A percentile compares a stretch with the other conserved stretches of the same genome.
These are phyloP conservation scores for Rhodotorula paludigena DNA, from an alignment of 768 basidiomycete genomes.

Conservation along the genomic window DNA sequence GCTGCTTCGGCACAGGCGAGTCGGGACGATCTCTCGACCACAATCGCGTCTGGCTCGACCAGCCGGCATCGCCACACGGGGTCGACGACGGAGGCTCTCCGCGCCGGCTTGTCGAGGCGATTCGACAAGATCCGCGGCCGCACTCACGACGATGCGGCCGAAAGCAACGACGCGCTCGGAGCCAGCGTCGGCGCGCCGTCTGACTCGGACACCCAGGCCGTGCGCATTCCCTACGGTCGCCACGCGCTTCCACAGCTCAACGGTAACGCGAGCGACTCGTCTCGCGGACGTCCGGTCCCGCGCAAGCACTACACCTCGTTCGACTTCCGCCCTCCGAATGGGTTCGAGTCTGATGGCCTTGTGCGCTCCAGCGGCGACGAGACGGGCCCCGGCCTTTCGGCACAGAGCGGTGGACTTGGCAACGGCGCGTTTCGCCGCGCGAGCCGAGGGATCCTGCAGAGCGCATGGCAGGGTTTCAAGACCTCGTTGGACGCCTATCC, in stretches of 20 bases:
- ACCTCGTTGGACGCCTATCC: neutral
- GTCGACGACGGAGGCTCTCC: slow-evolving; percentile 1
- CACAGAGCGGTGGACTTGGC: neutral
- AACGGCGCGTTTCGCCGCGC: neutral
- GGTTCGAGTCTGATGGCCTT: neutral
- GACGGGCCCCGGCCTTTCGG: neutral
- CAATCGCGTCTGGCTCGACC: neutral
- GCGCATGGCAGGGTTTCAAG: slow-evolving; percentile 11
- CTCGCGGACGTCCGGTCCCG: neutral
- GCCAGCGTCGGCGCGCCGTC: neutral
- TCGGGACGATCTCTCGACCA: neutral
- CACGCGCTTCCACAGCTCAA: too few relatives aligned
- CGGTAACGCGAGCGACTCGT: neutral
- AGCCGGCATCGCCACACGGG: neutral
- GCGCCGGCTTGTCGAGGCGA: neutral
- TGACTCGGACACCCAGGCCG: neutral
- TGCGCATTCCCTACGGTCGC: neutral
- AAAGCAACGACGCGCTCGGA: neutral
- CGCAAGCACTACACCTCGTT: neutral
- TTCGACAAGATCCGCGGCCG: slow-evolving; percentile 3
- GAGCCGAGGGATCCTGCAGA: neutral
- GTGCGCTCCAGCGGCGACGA: slow-evolving; percentile 8
- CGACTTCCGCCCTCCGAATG: neutral
- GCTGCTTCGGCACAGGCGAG: neutral
- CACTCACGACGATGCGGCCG: neutral